phyloP scores from a whole-genome alignment of 306 rosid species.

The Pachyrhizus erosus region DNA sequence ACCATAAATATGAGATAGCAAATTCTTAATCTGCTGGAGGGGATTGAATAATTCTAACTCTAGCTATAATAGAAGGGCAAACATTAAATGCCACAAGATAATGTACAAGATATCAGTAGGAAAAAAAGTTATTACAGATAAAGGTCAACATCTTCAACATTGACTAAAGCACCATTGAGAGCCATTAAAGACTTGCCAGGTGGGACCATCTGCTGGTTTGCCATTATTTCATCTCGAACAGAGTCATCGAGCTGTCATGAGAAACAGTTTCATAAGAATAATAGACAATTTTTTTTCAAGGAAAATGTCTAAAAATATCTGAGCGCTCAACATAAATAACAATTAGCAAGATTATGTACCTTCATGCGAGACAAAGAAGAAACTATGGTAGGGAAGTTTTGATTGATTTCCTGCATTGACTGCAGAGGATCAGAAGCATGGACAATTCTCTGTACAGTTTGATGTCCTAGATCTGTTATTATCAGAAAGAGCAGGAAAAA shows the following conservation, averaged over 20 bases:
- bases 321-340: not conserved
- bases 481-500: not conserved
- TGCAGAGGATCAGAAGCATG: conserved; percentile 97
- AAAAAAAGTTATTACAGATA: conserved; percentile 75
- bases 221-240: conserved; percentile 84
- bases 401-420: conserved; percentile 98
- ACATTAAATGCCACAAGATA: conserved; percentile 34
- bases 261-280: conserved; percentile 40
- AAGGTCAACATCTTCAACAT: conserved; percentile 93
- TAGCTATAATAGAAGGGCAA: conserved; percentile 24
- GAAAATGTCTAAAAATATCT: conserved; percentile 7
- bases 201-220: conserved; percentile 97
- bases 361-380: conserved; percentile 98
- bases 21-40: conserved; percentile 3
- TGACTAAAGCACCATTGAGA: conserved; percentile 95
- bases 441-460: conserved; percentile 97
- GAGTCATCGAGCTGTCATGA: conserved; percentile 82
- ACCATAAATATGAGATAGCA: conserved; percentile 18
- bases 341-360: conserved; percentile 53
- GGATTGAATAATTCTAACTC: not conserved
- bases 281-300: not conserved
- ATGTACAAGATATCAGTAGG: conserved; percentile 45
- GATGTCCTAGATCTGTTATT: conserved; percentile 90
- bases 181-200: conserved; percentile 99
- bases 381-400: conserved; percentile 91